Evolutionary conservation across 352 stramenopile species (phyloP).

Genomic region (Globisporangium uncinulatum): DNA sequence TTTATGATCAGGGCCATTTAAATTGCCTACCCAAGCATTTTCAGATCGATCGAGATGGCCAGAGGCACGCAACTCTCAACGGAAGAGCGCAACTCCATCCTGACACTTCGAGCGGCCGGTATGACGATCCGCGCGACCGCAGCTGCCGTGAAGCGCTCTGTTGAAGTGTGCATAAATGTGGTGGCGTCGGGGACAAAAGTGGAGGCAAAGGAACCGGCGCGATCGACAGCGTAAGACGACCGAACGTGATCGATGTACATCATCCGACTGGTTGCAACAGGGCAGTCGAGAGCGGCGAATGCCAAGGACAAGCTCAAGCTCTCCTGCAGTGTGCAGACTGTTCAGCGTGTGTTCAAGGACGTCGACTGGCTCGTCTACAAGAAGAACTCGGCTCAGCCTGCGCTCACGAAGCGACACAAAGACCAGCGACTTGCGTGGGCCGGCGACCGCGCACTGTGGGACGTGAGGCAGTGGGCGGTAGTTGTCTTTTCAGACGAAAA

Average conservation of each 20-base stretch:
- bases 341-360: background rate
- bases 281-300: background rate
- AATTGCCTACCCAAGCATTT: too few relatives aligned
- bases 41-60: background rate
- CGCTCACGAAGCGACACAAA: background rate
- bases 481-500: too few relatives aligned
- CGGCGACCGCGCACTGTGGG: too few relatives aligned
- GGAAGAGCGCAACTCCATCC: background rate
- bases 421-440: too few relatives aligned
- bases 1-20: background rate
- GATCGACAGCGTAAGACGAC: background rate
- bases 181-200: background rate
- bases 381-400: too few relatives aligned
- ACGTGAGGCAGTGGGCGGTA: too few relatives aligned
- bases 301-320: constrained; percentile 1
- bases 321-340: background rate
- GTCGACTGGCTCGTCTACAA: constrained; percentile 5
- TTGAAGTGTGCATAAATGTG: background rate
- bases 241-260: too few relatives aligned
- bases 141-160: background rate
- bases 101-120: too few relatives aligned
- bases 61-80: background rate
- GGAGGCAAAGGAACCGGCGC: background rate
- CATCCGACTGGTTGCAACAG: background rate
- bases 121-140: too few relatives aligned